Evolutionary conservation across 2,329 filamentous ascomycete species (phyloP), one percentile per base, ranked within the genome.

Genomic region (Periconia sp.): DNA sequence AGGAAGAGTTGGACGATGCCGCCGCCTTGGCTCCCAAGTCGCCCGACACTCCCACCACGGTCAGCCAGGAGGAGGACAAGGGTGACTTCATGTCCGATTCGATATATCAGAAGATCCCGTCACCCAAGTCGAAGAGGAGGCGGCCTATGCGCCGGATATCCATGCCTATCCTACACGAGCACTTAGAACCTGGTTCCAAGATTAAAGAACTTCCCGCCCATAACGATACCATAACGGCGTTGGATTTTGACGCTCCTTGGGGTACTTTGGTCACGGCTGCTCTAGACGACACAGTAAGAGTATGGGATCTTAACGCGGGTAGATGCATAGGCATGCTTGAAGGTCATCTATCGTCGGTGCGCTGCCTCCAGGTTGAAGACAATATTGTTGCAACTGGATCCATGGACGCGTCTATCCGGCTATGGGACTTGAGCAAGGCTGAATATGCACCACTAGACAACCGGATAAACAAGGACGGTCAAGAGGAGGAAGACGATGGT

Each of bases 161-260:
- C 0, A 95, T 95, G 87, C 91, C 92, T 6, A 88, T 97, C 43
- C 76, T 97, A 42, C 94, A 99, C 72, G 94, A 97, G 71, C 91
- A 97, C 71, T 89, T 96, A 66, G 86, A 95, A 52, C 86, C 92
- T 3, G 94, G 94, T 13, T 91, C 89, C 23, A 84, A 82, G 61
- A 96, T 99, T 61, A 87, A 87, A 56, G 89, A 96, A 67, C 81
- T 97, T 43, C 86, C 89, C 56, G 91, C 92, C 2, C 94, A 99
- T 69, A 85, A 84, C 38, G 94, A 99, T 66, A 82, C 81, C 44
- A 87, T 99, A 50, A 95, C 92, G 1, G 88, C 92, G 6, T 70
- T 99, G 48, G 94, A 97, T 72, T 99, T 99, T 69, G 94, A 99
- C 67, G 88, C 87, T n/a, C 94, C 94, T 0, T 97, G 97, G 69